Conservation (phyloP, 345 rosid genomes). For the Eucalyptus pumila region DNA sequence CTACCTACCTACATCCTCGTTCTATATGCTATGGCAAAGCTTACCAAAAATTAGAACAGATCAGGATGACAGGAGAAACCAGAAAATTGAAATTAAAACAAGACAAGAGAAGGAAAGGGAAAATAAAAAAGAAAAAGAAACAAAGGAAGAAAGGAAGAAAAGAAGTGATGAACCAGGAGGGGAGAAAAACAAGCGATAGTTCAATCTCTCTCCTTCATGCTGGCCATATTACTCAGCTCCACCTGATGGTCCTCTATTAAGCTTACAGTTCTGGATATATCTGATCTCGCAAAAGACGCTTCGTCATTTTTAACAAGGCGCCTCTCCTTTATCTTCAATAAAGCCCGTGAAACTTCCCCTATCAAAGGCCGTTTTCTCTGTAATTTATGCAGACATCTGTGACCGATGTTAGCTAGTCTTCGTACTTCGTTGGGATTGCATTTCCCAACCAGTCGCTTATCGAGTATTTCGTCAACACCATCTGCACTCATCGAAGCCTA, state of each 20-base stretch:
- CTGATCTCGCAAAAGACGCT: conserved; percentile 23
- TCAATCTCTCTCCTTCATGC: conserved; percentile 15
- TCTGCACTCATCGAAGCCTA: conserved; percentile 86
- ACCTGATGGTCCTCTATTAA: conserved; percentile 60
- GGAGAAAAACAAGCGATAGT: neutral
- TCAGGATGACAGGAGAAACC: neutral
- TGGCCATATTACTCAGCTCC: conserved; percentile 46
- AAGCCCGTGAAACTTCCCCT: conserved; percentile 71
- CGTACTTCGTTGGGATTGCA: conserved; percentile 62
- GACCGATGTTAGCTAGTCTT: conserved; percentile 50
- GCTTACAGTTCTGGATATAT: conserved; percentile 48
- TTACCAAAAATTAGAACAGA: neutral
- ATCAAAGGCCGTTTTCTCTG: conserved; percentile 79
- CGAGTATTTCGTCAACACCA: conserved; percentile 80
- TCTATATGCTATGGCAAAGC: neutral
- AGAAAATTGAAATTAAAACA: neutral
- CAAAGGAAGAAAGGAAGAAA: neutral
- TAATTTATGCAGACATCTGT: conserved; percentile 56
- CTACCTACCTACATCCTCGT: neutral
- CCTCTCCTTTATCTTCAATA: conserved; percentile 58
- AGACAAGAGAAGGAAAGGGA: neutral
- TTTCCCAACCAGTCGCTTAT: conserved; percentile 47
- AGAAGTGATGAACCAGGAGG: neutral
- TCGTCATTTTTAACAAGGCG: conserved; percentile 15
- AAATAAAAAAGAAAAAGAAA: neutral